Base-by-base conservation (phyloP, 2,329 filamentous ascomycete genomes). In the Fusarium nelsonii region DNA sequence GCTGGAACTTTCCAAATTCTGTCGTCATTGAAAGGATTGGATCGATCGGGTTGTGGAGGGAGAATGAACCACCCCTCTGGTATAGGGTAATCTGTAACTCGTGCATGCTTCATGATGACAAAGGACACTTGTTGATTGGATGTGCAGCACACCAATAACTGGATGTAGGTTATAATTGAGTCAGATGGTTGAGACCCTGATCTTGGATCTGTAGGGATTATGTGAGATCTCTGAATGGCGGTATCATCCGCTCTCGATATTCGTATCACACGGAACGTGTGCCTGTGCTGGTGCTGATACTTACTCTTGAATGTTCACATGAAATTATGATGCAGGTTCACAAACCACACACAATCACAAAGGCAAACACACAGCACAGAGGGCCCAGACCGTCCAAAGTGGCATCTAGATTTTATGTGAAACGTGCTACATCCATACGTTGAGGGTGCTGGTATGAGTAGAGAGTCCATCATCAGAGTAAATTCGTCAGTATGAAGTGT, bases 31-130 rank as follows among this genome's bases (percentile, higher is more conserved):
- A 44, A 44, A 15, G 30, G 30, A 40, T 3, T 3, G 16, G 33
- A 18, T 23, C 23, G 23, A 11, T 16, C 16, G 10, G 33, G 20
- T 16, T 10, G 23, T 28, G 26, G 8, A 44, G n/a, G n/a, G 23
- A 4, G 3, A 0, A 8, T 30, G 30, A 6, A 6, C 4, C 23
- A 23, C 5, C 10, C 20, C 1, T 60, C 3, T 12, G n/a, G 11
- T 69, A 34, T 40, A 69, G 65, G 65, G 65, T 68, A 68, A 2
- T 4, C 8, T 7, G 4, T 6, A 14, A 2, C 39, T 14, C 18
- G 0, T 8, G 4, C 15, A 58, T 43, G 6, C 26, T 48, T 32
- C 10, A 28, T 6, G 11, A n/a, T 23, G 23, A 30, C 30, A 8
- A 30, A 10, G 45, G n/a, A 26, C 8, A 28, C 9, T 14, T 28